Percentiles rank a stretch among this genome's conserved stretches.
These are phyloP conservation scores for Trifolium subterraneum DNA, from an alignment of 306 rosid genomes.

Conservation along the genomic window DNA sequence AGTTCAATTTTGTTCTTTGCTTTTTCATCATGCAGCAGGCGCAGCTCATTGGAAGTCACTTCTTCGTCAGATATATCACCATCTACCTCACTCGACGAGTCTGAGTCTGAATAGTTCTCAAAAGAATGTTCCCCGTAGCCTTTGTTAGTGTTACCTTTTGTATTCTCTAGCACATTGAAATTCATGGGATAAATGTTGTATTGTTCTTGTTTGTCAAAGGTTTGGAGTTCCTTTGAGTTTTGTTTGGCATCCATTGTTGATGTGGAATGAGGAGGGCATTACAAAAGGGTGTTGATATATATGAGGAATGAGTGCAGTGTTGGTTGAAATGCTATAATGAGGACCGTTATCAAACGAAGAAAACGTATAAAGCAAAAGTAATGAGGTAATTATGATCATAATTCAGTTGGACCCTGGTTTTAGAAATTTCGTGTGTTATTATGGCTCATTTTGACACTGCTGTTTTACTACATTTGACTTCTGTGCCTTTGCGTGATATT, in stretches of 20 bases:
- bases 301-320: conserved; percentile 3
- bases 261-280: conserved; percentile 4
- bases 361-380: conserved; percentile 52
- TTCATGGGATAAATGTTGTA: conserved; percentile 5
- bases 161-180: conserved; percentile 18
- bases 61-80: conserved; percentile 27
- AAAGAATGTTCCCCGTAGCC: conserved; percentile 24
- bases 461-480: conserved; percentile 37
- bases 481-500: background rate
- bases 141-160: background rate
- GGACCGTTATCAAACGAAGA: conserved; percentile 46
- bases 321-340: conserved; percentile 43
- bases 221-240: conserved; percentile 32
- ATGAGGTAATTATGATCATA: conserved; percentile 42
- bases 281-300: conserved; percentile 34
- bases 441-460: conserved; percentile 29
- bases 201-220: conserved; percentile 2
- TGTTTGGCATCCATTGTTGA: conserved; percentile 41
- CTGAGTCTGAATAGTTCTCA: conserved; percentile 36
- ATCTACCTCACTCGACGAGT: conserved; percentile 42
- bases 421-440: conserved; percentile 25
- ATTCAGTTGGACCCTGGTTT: conserved; percentile 45
- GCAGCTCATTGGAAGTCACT: conserved; percentile 40
- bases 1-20: conserved; percentile 43
- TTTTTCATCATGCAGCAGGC: conserved; percentile 36